phyloP scores from a whole-genome alignment of 495 filamentous ascomycete species.

The Saxispiralis lemnorum region DNA sequence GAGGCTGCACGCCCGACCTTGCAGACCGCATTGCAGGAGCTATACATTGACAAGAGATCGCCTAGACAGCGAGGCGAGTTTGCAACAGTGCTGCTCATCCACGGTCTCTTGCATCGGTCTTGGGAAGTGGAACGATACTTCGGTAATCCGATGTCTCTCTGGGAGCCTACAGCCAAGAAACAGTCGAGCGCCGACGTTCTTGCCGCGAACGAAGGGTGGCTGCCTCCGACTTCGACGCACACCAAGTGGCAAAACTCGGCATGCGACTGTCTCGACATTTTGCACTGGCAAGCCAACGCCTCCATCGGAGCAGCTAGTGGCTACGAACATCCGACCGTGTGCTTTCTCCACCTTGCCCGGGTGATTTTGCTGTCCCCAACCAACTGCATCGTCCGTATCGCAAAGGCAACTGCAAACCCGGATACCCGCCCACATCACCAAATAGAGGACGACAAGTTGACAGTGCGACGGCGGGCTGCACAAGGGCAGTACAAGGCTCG shows the following conservation, averaged over 20 bases:
- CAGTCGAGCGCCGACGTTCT: background rate
- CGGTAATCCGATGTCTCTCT: slow-evolving; percentile 30
- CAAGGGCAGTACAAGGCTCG: slow-evolving; percentile 39
- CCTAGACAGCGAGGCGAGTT: slow-evolving; percentile 29
- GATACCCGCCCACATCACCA: no score
- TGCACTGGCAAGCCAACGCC: slow-evolving; percentile 37
- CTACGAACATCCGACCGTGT: slow-evolving; percentile 33
- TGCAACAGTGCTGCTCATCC: slow-evolving; percentile 31
- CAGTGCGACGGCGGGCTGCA: slow-evolving; percentile 32
- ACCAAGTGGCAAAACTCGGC: slow-evolving; percentile 39
- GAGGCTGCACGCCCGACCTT: slow-evolving; percentile 23
- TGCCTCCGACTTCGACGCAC: slow-evolving; percentile 32
- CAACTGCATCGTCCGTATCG: slow-evolving; percentile 16
- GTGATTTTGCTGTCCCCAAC: slow-evolving; percentile 22
- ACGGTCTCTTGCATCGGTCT: slow-evolving; percentile 33
- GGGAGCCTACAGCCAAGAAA: slow-evolving; percentile 30
- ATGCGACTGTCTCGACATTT: slow-evolving; percentile 37
- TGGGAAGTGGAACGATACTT: slow-evolving; percentile 36
- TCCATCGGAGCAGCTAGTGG: slow-evolving; percentile 30
- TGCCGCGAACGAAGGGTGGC: slow-evolving; percentile 32
- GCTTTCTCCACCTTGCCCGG: slow-evolving; percentile 36
- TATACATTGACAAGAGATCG: slow-evolving; percentile 35
- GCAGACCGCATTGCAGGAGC: slow-evolving; percentile 27
- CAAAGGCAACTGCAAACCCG: background rate
- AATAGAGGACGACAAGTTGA: background rate